These are phyloP conservation scores for Sarocladiaceae sp. DNA, from an alignment of 2,329 filamentous ascomycete species.

Conservation along the genomic window DNA sequence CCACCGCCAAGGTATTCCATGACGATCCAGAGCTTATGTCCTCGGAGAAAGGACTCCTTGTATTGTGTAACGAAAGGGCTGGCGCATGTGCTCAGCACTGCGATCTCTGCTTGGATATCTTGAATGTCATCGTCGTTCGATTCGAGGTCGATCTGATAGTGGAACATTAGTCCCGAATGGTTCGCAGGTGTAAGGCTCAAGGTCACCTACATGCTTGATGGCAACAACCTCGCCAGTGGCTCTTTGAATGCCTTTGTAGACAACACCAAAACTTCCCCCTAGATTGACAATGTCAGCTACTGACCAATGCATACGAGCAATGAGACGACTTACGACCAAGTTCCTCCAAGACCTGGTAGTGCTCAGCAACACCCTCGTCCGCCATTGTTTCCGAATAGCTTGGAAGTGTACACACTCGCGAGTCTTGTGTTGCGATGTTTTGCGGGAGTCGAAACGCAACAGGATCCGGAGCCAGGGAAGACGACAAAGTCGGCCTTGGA, in stretches of 20 bases:
- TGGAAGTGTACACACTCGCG: constrained; percentile 5
- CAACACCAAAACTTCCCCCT: constrained; percentile 94
- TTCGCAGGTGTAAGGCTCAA: background rate
- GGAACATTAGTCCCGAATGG: background rate
- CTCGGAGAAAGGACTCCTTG: constrained; percentile 91
- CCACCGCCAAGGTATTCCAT: constrained; percentile 98
- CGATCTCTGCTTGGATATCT: constrained; percentile 97
- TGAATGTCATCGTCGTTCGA: constrained; percentile 98
- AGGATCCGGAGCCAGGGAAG: constrained; percentile 4
- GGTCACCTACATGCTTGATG: constrained; percentile 79
- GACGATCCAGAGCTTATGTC: constrained; percentile 97
- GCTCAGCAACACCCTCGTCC: constrained; percentile 68
- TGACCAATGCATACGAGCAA: too few species aligned
- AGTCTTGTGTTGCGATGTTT: background rate
- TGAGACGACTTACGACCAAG: constrained; percentile 86
- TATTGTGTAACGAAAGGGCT: constrained; percentile 95
- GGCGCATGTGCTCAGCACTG: constrained; percentile 88
- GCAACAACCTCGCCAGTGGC: constrained; percentile 89
- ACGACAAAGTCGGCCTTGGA: constrained; percentile 7
- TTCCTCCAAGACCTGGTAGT: constrained; percentile 95
- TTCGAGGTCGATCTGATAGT: constrained; percentile 88
- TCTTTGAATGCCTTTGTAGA: constrained; percentile 94
- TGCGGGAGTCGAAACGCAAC: background rate
- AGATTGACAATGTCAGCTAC: constrained; percentile 11
- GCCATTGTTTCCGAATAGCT: constrained; percentile 38